Base-by-base conservation (phyloP, 2,329 filamentous ascomycete genomes). In the Penicillium sp. region DNA sequence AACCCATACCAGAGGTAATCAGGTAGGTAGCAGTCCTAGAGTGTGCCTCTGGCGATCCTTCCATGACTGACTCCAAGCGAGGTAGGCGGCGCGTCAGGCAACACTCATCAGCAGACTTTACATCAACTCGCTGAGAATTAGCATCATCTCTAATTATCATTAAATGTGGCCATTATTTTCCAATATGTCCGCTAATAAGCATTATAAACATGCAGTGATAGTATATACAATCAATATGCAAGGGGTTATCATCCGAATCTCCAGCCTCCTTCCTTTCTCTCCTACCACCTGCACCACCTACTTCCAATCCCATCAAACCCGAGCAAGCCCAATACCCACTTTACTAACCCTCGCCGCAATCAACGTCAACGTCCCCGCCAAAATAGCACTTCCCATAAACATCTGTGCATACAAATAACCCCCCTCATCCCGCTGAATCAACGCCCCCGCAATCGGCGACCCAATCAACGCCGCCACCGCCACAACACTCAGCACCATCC, bases 401-500 rank as follows among this genome's bases (percentile, higher is more conserved):
- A 82, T 76, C 71, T 85, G 82, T 15, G 82, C 80, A 65, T 81
- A 81, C 38, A 82, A 59, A 68, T 82, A 86, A 7, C 72, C 65
- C 0, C 82, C 83, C 11, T 73, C 63, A 25, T 78, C 75, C 11
- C 66, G 71, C 60, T 81, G 69, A 22, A 86, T 77, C 63, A 86
- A 69, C 2, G 79, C 81, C 3, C 84, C 84, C 2, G 79, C 82
- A 59, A 86, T 83, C 0, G 84, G 83, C 4, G 83, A 80, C 0
- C 84, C 84, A 3, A 81, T 84, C 53, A 86, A 69, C 2, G 78
- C 79, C 0, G 83, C 82, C 54, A 86, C 78, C n/a, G 78, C 80
- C 17, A 85, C 78, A 56, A 84, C 78, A 22, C 77, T 81, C 52
- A 86, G 80, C 5, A 82, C 78, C 81, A 85, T 83, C 1, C 84